phyloP scores from a whole-genome alignment of 192 early-diverging fungal genomes.

The Backusella parvicylindrica region DNA sequence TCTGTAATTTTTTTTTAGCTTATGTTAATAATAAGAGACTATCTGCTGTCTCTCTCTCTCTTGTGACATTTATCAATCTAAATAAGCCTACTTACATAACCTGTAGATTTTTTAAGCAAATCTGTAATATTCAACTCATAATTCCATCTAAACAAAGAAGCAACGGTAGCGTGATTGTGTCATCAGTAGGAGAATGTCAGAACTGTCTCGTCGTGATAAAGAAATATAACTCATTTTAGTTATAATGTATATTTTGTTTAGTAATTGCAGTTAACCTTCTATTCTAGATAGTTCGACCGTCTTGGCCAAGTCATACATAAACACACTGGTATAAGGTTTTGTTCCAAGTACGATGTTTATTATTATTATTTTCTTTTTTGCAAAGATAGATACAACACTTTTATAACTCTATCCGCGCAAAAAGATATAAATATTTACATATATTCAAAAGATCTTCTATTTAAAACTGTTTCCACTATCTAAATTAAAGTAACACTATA shows the following conservation, averaged over 20 bases:
- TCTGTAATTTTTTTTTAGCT: neutral
- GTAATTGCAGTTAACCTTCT: neutral
- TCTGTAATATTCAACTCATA: neutral
- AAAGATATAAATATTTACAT: too few relatives aligned
- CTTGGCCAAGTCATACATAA: neutral
- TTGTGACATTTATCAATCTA: neutral
- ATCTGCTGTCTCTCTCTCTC: neutral
- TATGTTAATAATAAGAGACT: neutral
- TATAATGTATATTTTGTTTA: neutral
- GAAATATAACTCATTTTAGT: neutral
- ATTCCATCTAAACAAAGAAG: neutral
- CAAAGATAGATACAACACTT: neutral
- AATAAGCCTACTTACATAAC: neutral
- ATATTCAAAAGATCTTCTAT: neutral
- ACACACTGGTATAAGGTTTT: neutral
- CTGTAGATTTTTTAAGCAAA: neutral
- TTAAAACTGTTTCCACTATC: neutral
- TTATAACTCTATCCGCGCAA: neutral
- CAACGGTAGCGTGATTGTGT: neutral
- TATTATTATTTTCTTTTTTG: neutral
- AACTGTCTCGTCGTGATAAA: neutral
- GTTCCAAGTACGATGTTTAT: neutral
- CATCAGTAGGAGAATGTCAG: neutral
- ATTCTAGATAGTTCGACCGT: neutral
- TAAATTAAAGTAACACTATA: slow-evolving; percentile 1